A percentile compares a stretch with the other conserved stretches of the same genome.
Conservation (phyloP, 139 green algal genomes). For the Chlorella sp. region DNA sequence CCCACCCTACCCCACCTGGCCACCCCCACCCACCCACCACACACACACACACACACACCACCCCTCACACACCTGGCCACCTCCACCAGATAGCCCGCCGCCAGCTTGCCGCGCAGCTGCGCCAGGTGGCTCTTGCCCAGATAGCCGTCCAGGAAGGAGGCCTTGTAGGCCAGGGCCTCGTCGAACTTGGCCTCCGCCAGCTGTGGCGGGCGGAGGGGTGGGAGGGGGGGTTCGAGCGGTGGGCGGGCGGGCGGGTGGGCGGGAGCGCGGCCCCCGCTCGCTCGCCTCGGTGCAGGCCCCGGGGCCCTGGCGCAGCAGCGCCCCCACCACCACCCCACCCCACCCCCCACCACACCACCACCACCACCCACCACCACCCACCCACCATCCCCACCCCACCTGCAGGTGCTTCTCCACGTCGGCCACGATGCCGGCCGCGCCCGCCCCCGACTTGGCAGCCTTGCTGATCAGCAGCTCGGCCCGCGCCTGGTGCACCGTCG, state of each 20-base stretch:
- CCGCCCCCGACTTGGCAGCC: conserved; percentile 9
- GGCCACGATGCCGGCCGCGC: not conserved
- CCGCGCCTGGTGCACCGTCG: conserved; percentile 31
- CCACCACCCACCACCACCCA: too few species aligned
- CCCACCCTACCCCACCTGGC: not conserved
- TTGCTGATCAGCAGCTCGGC: conserved; percentile 31
- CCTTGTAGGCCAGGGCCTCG: conserved; percentile 38
- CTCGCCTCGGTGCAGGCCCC: too few species aligned
- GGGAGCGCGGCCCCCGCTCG: too few species aligned
- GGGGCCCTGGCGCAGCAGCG: too few species aligned
- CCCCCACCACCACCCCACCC: too few species aligned
- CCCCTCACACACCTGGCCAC: conserved; percentile 15
- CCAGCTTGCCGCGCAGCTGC: conserved; percentile 43
- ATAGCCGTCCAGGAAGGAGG: conserved; percentile 36
- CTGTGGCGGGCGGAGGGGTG: too few species aligned
- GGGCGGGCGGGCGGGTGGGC: too few species aligned
- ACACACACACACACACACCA: too few species aligned
- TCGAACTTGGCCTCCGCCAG: conserved; percentile 31
- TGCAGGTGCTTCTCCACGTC: conserved; percentile 26
- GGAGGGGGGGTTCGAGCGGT: too few species aligned
- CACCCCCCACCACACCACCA: too few species aligned
- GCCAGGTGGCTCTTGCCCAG: conserved; percentile 20
- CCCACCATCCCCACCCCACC: not conserved
- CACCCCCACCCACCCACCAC: too few species aligned
- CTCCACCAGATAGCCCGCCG: conserved; percentile 37